Base-by-base conservation (phyloP, 345 rosid species). In the Cardiospermum halicacabum region DNA sequence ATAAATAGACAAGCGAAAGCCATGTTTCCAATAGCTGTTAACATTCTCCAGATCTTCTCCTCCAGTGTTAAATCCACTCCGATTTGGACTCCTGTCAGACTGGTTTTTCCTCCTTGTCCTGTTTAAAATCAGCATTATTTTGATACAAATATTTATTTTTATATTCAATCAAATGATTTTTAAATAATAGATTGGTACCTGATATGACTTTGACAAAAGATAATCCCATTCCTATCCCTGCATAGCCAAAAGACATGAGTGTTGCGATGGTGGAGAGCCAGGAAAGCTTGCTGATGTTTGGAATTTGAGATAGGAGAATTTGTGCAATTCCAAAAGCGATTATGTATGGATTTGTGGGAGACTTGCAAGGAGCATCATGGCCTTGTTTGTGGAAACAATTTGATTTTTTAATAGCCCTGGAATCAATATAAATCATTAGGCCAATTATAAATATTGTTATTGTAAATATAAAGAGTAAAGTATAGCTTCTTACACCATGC, bases 371-470 rank as follows among this genome's bases (percentile, higher is more conserved):
- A 54, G 80, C 69, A 2, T 47, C 60, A 15, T 77, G 82, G 9
- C 83, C 84, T n/a, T 74, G 70, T 28, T 30, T 47, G 59, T 86
- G 89, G 60, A 84, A 82, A 70, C 96, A 89, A 53, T 81, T 84
- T 1, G 96, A 84, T 72, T 77, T 82, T 51, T 62, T 65, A 8
- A 80, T 66, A 13, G 87, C 85, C 81, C 85, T 83, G 7, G 11
- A 2, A 53, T 1, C 0, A 3, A 13, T 15, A 22, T n/a, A n/a
- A n/a, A n/a, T n/a, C n/a, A n/a, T n/a, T n/a, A n/a, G n/a, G n/a
- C n/a, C n/a, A n/a, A n/a, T n/a, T n/a, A n/a, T n/a, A n/a, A n/a
- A n/a, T n/a, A n/a, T n/a, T n/a, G n/a, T n/a, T n/a, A n/a, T n/a
- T n/a, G n/a, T n/a, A n/a, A n/a, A n/a, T n/a, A n/a, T n/a, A n/a